Evolutionary conservation across 441 rosid species (phyloP), one percentile per base, ranked within the genome.

Genomic region (Lagerstroemia fauriei): DNA sequence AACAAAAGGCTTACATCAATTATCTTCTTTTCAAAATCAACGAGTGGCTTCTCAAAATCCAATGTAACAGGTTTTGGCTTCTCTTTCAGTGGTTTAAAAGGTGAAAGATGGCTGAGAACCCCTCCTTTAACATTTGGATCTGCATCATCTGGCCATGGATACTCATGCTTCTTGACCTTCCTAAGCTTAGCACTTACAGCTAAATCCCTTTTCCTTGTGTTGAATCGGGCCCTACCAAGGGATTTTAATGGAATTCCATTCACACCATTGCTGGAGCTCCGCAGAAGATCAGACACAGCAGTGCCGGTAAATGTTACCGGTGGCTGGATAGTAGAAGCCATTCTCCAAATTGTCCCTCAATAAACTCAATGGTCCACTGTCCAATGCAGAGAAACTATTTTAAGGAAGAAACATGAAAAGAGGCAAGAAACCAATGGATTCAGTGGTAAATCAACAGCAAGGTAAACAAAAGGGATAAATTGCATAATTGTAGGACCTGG

Each of bases 91-190:
- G 98, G 99, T 89, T 96, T 95, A 85, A 95, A 96, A 82, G 79
- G 86, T 0, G 99, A 93, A 44, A 96, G 93, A 86, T 96, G 92
- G 83, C 88, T 86, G 61, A 95, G 93, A 78, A 93, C 80, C 74
- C 98, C 98, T 53, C 98, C 98, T 78, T 93, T 91, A 31, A 95
- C 97, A 84, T 91, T 96, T 0, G 95, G 97, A 90, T 96, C 99
- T 44, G 95, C 88, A 90, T 95, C 90, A 0, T 89, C 90, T 0
- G 99, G 98, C 98, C 98, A 93, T 0, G 98, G 98, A 73, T 92
- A 91, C 71, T 95, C 97, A 24, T 92, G 90, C 90, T 94, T 95
- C 94, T 92, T 95, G 81, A 86, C 91, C 88, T 94, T 93, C 92
- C 93, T 90, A 73, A 92, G 84, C 90, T 91, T 90, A 16, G 96